Evolutionary conservation across 2,329 filamentous ascomycete genomes (phyloP).

Genomic region (Arthrobotrys entomopaga): DNA sequence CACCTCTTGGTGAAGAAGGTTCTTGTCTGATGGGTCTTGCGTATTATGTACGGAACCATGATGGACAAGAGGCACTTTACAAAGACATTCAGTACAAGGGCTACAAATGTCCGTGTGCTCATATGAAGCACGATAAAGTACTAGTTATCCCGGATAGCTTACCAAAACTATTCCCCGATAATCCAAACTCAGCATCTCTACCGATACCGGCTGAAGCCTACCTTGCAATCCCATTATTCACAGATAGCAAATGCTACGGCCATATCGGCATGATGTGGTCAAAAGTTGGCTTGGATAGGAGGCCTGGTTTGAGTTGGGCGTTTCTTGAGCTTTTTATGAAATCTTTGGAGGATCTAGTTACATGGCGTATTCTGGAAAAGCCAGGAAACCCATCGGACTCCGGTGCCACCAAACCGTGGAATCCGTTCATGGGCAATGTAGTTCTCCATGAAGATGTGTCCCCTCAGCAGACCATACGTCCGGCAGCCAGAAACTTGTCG

Average conservation of each 20-base stretch:
- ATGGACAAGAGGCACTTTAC: slow-evolving; percentile 66
- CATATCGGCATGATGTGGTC: slow-evolving; percentile 80
- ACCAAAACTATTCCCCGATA: slow-evolving; percentile 69
- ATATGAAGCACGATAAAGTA: slow-evolving; percentile 78
- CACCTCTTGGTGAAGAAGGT: slow-evolving; percentile 70
- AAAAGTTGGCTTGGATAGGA: slow-evolving; percentile 68
- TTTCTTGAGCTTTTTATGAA: slow-evolving; percentile 76
- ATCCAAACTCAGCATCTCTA: slow-evolving; percentile 68
- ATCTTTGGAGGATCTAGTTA: slow-evolving; percentile 74
- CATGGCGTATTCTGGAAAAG: slow-evolving; percentile 69
- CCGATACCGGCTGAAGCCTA: slow-evolving; percentile 74
- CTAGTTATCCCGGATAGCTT: slow-evolving; percentile 74
- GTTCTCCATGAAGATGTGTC: slow-evolving; percentile 69
- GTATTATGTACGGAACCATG: slow-evolving; percentile 73
- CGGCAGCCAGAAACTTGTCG: slow-evolving; percentile 77
- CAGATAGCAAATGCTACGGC: slow-evolving; percentile 73
- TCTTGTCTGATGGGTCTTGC: slow-evolving; percentile 73
- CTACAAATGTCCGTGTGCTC: slow-evolving; percentile 72
- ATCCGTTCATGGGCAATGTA: slow-evolving; percentile 61
- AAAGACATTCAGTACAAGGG: slow-evolving; percentile 73
- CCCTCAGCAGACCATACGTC: slow-evolving; percentile 73
- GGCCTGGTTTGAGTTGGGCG: slow-evolving; percentile 70
- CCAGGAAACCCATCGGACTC: slow-evolving; percentile 60
- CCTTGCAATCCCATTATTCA: slow-evolving; percentile 73
- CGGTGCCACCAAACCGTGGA: slow-evolving; percentile 58